Evolutionary conservation across 108 stramenopile species (phyloP), one percentile per base, ranked within the genome.

Genomic region (Mediolabrus comicus): DNA sequence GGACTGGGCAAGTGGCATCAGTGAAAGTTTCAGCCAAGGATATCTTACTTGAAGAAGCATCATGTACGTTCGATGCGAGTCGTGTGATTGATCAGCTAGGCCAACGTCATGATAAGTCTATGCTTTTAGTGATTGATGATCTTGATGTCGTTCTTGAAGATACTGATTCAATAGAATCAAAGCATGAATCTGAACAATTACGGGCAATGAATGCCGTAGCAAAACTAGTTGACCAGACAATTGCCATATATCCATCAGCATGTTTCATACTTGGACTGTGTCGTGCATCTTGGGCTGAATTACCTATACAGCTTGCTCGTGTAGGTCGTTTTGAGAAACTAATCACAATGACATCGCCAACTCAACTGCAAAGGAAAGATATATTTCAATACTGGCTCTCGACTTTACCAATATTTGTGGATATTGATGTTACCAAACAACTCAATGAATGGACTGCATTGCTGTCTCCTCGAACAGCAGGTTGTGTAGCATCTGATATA

Each of bases 401-500:
- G 27, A 82, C 68, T 54, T 65, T 82, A n/a, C 77, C 75, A 24
- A 27, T 33, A 17, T 24, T 11, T 22, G 36, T 10, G 13, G 14
- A 71, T 9, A 24, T 31, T 17, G n/a, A 22, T 49, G 46, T 4
- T 22, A 14, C 38, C 14, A 29, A 32, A 13, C 38, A 41, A 17
- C 29, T 13, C 3, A 51, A 52, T 28, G 19, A 49, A 52, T 95
- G 93, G 93, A 60, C 81, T 13, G 61, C 57, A 19, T 53, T 76
- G 24, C 70, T 95, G 55, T 71, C 87, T 39, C 68, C 74, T 26
- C 71, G 76, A 35, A 89, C 90, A 1, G 77, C 87, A 32, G 90
- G 93, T 29, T 95, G 83, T 60, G 89, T 95, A 2, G 89, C 93
- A 8, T 60, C 76, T 9, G 93, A 95, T 65, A 78, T 95, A 67